phyloP scores from a whole-genome alignment of 164 flowering plant genomes.

The Chimonanthus salicifolius region DNA sequence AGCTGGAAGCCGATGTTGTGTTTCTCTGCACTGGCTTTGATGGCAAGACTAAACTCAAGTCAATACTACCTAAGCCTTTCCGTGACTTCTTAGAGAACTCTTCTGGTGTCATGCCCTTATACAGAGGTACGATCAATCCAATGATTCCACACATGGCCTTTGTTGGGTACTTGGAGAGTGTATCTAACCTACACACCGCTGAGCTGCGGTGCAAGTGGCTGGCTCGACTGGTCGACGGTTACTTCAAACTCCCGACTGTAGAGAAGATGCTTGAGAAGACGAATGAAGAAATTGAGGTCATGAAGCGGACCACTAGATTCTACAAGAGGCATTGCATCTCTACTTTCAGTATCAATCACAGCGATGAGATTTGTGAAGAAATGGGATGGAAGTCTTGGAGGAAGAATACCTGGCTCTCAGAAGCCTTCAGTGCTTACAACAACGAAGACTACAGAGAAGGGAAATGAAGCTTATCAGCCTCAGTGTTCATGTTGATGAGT shows the following conservation, averaged over 20 bases:
- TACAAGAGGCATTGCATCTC: slow-evolving; percentile 86
- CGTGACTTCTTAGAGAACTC: slow-evolving; percentile 43
- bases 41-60: slow-evolving; percentile 67
- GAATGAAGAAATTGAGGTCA: slow-evolving; percentile 52
- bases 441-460: slow-evolving; percentile 56
- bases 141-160: slow-evolving; percentile 86
- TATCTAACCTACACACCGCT: slow-evolving; percentile 68
- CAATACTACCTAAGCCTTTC: slow-evolving; percentile 72
- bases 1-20: slow-evolving; percentile 83
- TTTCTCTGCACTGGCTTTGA: slow-evolving; percentile 84
- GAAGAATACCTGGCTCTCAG: slow-evolving; percentile 67
- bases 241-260: slow-evolving; percentile 67
- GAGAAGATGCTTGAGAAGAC: slow-evolving; percentile 62
- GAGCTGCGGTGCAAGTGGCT: slow-evolving; percentile 89
- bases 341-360: slow-evolving; percentile 77
- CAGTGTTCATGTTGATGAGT: no score
- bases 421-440: slow-evolving; percentile 72
- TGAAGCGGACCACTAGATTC: slow-evolving; percentile 70
- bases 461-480: slow-evolving; percentile 1
- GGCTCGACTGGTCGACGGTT: slow-evolving; percentile 41
- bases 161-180: slow-evolving; percentile 75
- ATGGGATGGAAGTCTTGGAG: slow-evolving; percentile 92
- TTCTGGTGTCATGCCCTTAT: slow-evolving; percentile 69
- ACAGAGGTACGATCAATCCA: slow-evolving; percentile 83
- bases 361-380: slow-evolving; percentile 79